A percentile compares a stretch with the other conserved stretches of the same genome.
Conservation (phyloP, 768 basidiomycete species). For the Mrakia blollopis region DNA sequence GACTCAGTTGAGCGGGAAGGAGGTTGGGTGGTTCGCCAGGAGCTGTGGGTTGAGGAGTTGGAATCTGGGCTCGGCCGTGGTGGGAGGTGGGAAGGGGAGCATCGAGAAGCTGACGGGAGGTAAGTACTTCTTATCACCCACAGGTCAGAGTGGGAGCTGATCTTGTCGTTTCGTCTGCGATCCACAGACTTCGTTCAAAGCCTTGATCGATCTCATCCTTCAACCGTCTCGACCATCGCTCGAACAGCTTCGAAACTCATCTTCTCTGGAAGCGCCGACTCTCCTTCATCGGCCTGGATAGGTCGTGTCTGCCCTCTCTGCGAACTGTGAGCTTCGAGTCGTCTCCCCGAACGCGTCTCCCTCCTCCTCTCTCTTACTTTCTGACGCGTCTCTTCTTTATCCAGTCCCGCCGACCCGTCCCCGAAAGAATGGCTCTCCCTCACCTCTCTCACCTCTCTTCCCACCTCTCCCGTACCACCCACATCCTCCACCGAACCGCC, state of each 20-base stretch:
- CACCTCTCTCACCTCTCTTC: conserved; percentile 26
- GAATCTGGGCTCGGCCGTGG: conserved; percentile 5
- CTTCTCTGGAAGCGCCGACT: conserved; percentile 23
- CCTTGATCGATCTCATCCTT: conserved; percentile 29
- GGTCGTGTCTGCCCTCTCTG: conserved; percentile 30
- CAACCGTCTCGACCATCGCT: conserved; percentile 31
- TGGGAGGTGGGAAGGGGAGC: conserved; percentile 10
- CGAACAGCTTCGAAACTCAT: conserved; percentile 29
- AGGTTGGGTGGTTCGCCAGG: conserved; percentile 29
- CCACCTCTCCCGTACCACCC: not conserved
- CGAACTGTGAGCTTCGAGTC: conserved; percentile 20
- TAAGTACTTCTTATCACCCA: not conserved
- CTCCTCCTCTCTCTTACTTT: not conserved
- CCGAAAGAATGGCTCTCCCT: conserved; percentile 19
- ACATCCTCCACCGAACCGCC: not conserved
- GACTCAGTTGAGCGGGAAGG: conserved; percentile 24
- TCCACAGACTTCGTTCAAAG: conserved; percentile 29
- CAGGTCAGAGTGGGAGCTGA: conserved; percentile 10
- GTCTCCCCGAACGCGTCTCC: too few relatives aligned
- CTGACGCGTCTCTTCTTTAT: not conserved
- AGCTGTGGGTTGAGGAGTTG: not conserved
- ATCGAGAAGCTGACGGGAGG: not conserved
- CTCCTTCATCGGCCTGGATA: not conserved
- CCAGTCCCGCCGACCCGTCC: conserved; percentile 19
- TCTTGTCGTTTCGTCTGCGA: not conserved